phyloP scores from a whole-genome alignment of 805 yeast genomes.

The Torulaspora maleeae region DNA sequence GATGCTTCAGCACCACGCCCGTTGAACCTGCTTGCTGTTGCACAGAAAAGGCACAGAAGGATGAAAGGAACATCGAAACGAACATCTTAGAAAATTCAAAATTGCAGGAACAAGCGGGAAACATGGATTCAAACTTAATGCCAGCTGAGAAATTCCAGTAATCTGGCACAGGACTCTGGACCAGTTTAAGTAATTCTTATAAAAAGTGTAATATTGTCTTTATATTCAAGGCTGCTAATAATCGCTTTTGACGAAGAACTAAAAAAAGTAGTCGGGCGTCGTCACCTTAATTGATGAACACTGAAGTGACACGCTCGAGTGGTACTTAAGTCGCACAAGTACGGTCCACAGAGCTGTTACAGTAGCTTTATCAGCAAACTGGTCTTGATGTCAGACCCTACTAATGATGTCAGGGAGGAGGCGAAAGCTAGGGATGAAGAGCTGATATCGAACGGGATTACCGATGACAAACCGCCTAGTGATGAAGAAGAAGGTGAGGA shows the following conservation, averaged over 20 bases:
- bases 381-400: constrained; percentile 11
- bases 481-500: constrained; percentile 46
- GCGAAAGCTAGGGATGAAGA: constrained; percentile 20
- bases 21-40: constrained; percentile 14
- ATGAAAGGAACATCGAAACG: constrained; percentile 25
- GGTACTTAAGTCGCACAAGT: neutral
- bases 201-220: too few relatives aligned
- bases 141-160: constrained; percentile 28
- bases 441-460: constrained; percentile 38
- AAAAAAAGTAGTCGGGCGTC: neutral
- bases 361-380: neutral
- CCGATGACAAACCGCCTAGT: constrained; percentile 37
- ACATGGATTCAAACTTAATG: constrained; percentile 31
- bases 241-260: neutral
- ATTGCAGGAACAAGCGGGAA: constrained; percentile 30
- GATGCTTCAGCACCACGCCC: constrained; percentile 11
- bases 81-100: constrained; percentile 24
- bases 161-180: neutral
- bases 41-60: constrained; percentile 12
- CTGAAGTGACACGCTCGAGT: neutral
- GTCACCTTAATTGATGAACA: neutral
- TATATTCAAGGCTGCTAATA: too few relatives aligned
- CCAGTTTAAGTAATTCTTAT: too few relatives aligned
- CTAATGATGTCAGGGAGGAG: constrained; percentile 9
- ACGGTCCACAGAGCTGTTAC: neutral